Base-by-base conservation (phyloP, 805 yeast genomes). In the Blastobotrys attinorum region DNA sequence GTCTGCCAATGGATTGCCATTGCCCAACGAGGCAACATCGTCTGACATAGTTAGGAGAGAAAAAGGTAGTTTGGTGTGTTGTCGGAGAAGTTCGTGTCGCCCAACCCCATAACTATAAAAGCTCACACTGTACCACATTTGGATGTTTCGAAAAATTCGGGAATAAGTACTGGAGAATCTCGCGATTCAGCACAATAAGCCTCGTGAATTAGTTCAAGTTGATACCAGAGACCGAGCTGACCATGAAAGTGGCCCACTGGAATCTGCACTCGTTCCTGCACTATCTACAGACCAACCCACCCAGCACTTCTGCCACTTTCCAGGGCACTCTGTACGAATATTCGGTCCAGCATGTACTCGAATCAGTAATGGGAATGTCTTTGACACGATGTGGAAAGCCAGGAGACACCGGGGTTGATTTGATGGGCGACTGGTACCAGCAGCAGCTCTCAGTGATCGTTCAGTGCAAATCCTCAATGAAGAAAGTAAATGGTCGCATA, bases 301-400 rank as follows among this genome's bases (percentile, higher is more conserved):
- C 66, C 32, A 70, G 76, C 15, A 69, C 45, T 3, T 66, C 77
- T 0, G 64, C 76, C 0, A 80, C 67, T 2, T 76, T 75, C 53
- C 60, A 62, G 39, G 84, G 84, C 3, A 75, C 79, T 0, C 49
- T 77, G 27, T 78, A 77, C 51, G 84, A 78, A 48, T 57, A 75
- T 16, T 55, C 67, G 2, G 64, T 71, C 22, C 63, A 69, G 48
- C 61, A 62, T 3, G 61, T 66, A 29, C 57, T 78, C 3, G 62
- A 65, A 45, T 39, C 59, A 1, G 50, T 58, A n/a, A 62, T 76
- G 21, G 57, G 65, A 16, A 63, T 74, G 36, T 55, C 64, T 27
- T 44, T 76, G 37, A 47, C 63, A 1, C 70, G 74, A 34, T 69
- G 65, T 32, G 83, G 83, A 1, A 80, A 82, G 1, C 64, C 76